Conservation (phyloP, 208 protist genomes). For the Trypanosoma cruzi region DNA sequence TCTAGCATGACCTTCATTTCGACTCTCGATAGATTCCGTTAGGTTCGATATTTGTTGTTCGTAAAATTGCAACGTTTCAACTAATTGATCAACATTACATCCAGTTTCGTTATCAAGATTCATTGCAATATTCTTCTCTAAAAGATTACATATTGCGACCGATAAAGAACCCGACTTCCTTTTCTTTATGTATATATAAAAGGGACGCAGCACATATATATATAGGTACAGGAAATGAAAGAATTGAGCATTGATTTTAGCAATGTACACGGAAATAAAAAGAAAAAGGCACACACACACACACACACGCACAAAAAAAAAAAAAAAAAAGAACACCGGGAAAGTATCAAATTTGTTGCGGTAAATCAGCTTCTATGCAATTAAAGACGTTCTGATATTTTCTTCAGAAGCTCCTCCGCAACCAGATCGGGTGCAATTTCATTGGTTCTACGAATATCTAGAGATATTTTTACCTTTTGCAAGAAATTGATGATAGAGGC, state of each 20-base stretch:
- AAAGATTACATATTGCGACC: neutral
- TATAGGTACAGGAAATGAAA: neutral
- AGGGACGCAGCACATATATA: no score
- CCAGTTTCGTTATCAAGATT: neutral
- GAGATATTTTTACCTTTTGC: conserved; percentile 19
- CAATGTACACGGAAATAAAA: neutral
- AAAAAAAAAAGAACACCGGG: neutral
- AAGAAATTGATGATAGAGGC: conserved; percentile 23
- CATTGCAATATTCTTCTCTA: neutral
- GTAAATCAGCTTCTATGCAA: neutral
- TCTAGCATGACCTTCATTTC: conserved; percentile 8
- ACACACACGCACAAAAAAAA: conserved; percentile 4
- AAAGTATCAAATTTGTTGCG: conserved; percentile 6
- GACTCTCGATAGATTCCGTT: conserved; percentile 4
- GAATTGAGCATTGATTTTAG: neutral
- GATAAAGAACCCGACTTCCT: neutral
- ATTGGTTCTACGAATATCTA: conserved; percentile 11
- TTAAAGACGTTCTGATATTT: conserved; percentile 15
- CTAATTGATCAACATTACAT: conserved; percentile 1
- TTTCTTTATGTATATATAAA: no score
- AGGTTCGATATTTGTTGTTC: conserved; percentile 13
- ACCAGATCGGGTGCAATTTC: neutral
- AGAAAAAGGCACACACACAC: no score
- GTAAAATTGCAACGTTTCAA: conserved; percentile 17
- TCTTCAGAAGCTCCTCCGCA: conserved; percentile 11